phyloP scores from a whole-genome alignment of 345 rosid species.

The Rhodomyrtus tomentosa region DNA sequence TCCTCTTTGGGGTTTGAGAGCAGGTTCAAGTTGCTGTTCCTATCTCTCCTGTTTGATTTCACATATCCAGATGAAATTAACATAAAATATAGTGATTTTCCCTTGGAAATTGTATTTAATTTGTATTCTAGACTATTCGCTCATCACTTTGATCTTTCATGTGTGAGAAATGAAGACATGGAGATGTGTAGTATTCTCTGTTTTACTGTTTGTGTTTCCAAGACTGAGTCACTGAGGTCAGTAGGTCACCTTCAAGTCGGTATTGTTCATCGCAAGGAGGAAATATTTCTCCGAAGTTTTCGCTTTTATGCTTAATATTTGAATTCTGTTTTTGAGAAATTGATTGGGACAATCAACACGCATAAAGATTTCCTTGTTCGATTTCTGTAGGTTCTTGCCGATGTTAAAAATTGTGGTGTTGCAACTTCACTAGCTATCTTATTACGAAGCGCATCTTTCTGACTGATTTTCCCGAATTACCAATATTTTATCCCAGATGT shows the following conservation, averaged over 20 bases:
- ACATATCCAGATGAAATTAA: neutral
- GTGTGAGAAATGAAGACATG: neutral
- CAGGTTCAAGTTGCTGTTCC: neutral
- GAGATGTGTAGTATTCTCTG: neutral
- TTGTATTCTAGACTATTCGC: neutral
- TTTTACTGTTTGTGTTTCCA: neutral
- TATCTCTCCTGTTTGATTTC: neutral
- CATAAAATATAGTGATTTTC: neutral
- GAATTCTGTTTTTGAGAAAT: neutral
- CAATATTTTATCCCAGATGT: conserved; percentile 38
- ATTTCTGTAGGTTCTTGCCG: neutral
- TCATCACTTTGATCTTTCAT: neutral
- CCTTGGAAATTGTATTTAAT: neutral
- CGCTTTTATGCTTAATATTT: neutral
- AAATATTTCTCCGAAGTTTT: neutral
- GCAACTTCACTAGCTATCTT: neutral
- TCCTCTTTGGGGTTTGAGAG: neutral
- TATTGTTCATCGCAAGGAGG: neutral
- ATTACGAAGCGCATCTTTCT: neutral
- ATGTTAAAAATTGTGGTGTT: neutral
- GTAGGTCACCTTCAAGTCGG: neutral
- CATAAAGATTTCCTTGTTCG: neutral
- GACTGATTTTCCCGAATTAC: neutral
- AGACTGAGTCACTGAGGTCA: neutral
- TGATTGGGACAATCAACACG: neutral